Evolutionary conservation across 1,284 basidiomycete species (phyloP), one percentile per base, ranked within the genome.

Genomic region (Agroathelia rolfsii): DNA sequence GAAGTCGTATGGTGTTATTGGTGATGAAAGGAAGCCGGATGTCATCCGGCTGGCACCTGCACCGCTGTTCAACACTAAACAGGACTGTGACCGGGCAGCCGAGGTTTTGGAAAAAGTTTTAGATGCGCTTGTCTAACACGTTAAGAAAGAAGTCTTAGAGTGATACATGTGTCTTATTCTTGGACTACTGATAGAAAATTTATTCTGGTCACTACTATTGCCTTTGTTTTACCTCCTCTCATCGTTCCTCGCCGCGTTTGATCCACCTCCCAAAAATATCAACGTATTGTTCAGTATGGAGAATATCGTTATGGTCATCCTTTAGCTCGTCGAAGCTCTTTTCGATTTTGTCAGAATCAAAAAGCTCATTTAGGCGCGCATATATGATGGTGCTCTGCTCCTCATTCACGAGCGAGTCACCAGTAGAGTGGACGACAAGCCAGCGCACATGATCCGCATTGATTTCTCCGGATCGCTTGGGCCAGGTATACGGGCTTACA

Each of bases 21-120:
- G 86, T 11, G 92, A 96, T 56, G 86, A 93, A 56, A 64, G 92
- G 45, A 64, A 79, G 47, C 92, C 93, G 14, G 82, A 88, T 49
- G 87, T 96, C 35, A 90, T 96, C 44, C 72, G 93, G 8, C 59
- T 95, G 26, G 72, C 87, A 32, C 89, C 93, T 21, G 67, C 68
- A 7, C 82, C 88, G 24, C 59, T 95, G 48, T 96, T 94, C 56
- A 93, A 83, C 52, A 80, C 78, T 7, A 66, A 76, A 47, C 59
- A 66, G 43, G 90, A 95, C 46, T 82, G 85, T 39, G 73, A 83
- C 43, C 55, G 62, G 30, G 83, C 77, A 2, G 84, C 68, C 8
- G 53, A 56, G 32, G 71, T 69, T 34, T 51, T 93, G 25, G 75
- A 88, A 27, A 58, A 69, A 39, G 72, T 64, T 8, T 58, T 81